A percentile compares a stretch with the other conserved stretches of the same genome.
Evolutionary conservation across 305 asterid species (phyloP).

Genomic region (Plantago rigida): DNA sequence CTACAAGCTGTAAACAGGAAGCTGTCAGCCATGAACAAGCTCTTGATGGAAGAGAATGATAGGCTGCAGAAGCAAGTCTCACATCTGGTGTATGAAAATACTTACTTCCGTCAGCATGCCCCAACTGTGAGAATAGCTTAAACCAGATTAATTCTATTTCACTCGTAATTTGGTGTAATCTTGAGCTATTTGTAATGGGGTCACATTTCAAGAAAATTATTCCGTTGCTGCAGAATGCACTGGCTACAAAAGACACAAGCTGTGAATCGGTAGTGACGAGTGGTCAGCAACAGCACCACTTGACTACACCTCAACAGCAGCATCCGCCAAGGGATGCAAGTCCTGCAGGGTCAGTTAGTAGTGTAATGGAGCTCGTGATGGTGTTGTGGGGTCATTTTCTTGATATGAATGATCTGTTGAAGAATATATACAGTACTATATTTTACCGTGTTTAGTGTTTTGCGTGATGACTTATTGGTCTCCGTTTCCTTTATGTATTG

Average conservation of each 20-base stretch:
- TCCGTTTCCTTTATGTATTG: slow-evolving; percentile 34
- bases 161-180: slow-evolving; percentile 15
- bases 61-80: slow-evolving; percentile 57
- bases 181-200: slow-evolving; percentile 13
- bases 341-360: slow-evolving; percentile 76
- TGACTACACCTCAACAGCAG: slow-evolving; percentile 61
- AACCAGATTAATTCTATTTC: not conserved
- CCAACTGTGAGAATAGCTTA: slow-evolving; percentile 35
- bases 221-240: slow-evolving; percentile 42
- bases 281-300: slow-evolving; percentile 67
- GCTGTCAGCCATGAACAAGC: slow-evolving; percentile 59
- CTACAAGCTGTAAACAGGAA: slow-evolving; percentile 55
- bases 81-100: slow-evolving; percentile 43
- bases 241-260: slow-evolving; percentile 83
- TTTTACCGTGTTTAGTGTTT: slow-evolving; percentile 37
- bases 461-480: slow-evolving; percentile 44
- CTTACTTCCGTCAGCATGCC: slow-evolving; percentile 41
- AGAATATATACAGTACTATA: slow-evolving; percentile 14
- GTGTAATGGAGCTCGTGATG: slow-evolving; percentile 33
- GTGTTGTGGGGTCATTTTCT: slow-evolving; percentile 54
- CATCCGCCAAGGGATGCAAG: slow-evolving; percentile 98
- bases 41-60: slow-evolving; percentile 64
- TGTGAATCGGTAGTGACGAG: slow-evolving; percentile 92
- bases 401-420: slow-evolving; percentile 24
- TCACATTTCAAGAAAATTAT: slow-evolving; percentile 19